phyloP scores from a whole-genome alignment of 2,329 filamentous ascomycete genomes.

The Penicillium sp. region DNA sequence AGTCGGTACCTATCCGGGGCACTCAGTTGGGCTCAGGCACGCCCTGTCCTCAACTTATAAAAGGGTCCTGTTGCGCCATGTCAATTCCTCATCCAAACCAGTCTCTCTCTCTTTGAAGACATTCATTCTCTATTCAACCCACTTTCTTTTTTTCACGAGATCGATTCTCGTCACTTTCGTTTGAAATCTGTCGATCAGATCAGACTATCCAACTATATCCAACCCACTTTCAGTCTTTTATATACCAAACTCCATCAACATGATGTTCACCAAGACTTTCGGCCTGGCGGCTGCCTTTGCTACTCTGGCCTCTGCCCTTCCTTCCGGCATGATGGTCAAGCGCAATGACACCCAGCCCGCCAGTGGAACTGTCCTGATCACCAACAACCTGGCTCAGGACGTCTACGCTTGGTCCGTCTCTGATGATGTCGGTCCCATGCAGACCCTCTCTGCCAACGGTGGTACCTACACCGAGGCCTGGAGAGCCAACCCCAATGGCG shows the following conservation, averaged over 20 bases:
- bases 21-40: not conserved
- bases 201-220: conserved; percentile 1
- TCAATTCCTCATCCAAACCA: conserved; percentile 1
- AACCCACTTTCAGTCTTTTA: conserved; percentile 6
- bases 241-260: conserved; percentile 19
- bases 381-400: conserved; percentile 38
- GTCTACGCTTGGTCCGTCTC: conserved; percentile 45
- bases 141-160: conserved; percentile 21
- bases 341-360: conserved; percentile 20
- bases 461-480: conserved; percentile 37
- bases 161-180: conserved; percentile 25
- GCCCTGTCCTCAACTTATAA: conserved; percentile 19
- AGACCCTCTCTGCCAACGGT: conserved; percentile 33
- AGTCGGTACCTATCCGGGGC: conserved; percentile 20
- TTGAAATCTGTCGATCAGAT: conserved; percentile 25
- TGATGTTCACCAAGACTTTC: conserved; percentile 41
- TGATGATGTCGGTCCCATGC: conserved; percentile 34
- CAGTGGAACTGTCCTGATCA: conserved; percentile 35
- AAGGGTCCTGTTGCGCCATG: conserved; percentile 12
- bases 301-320: conserved; percentile 32
- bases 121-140: conserved; percentile 1
- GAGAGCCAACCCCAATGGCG: conserved; percentile 38
- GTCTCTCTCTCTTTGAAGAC: conserved; percentile 3
- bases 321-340: conserved; percentile 26
- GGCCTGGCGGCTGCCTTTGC: conserved; percentile 33